phyloP scores from a whole-genome alignment of 495 filamentous ascomycete species.

The Hypoxylon rickii region DNA sequence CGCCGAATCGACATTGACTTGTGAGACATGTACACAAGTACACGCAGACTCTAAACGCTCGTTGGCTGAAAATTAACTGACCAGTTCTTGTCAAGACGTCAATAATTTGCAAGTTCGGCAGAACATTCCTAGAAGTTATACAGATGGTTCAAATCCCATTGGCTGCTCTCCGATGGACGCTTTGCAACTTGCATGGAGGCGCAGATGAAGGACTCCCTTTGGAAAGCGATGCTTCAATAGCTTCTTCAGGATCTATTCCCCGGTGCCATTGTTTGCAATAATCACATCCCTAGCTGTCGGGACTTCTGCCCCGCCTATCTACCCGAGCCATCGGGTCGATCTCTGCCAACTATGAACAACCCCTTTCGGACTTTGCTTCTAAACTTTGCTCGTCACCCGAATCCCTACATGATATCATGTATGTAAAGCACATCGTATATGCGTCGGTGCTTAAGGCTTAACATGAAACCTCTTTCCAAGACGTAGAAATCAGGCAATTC shows the following conservation, averaged over 20 bases:
- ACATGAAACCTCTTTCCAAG: constrained; percentile 12
- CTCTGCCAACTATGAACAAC: constrained; percentile 21
- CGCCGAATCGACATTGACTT: no score
- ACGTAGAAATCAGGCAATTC: constrained; percentile 5
- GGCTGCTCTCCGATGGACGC: constrained; percentile 3
- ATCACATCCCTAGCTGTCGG: constrained; percentile 1
- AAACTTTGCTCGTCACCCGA: constrained; percentile 13
- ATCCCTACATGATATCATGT: no score
- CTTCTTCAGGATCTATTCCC: constrained; percentile 19
- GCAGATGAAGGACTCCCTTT: no score
- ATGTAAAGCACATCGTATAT: no score
- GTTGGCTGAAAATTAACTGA: no score
- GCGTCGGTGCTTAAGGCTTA: constrained; percentile 6
- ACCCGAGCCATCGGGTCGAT: constrained; percentile 28
- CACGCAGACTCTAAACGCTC: no score
- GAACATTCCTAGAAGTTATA: not conserved
- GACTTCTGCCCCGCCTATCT: constrained; percentile 15
- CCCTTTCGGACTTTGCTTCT: constrained; percentile 29
- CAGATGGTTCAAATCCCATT: constrained; percentile 20
- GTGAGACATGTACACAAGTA: no score
- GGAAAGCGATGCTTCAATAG: no score
- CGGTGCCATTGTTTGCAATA: constrained; percentile 21
- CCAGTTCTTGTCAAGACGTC: no score
- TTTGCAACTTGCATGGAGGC: constrained; percentile 25
- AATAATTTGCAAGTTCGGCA: no score